phyloP scores from a whole-genome alignment of 768 basidiomycete species.

The Rhodosporidiobolus sp. region DNA sequence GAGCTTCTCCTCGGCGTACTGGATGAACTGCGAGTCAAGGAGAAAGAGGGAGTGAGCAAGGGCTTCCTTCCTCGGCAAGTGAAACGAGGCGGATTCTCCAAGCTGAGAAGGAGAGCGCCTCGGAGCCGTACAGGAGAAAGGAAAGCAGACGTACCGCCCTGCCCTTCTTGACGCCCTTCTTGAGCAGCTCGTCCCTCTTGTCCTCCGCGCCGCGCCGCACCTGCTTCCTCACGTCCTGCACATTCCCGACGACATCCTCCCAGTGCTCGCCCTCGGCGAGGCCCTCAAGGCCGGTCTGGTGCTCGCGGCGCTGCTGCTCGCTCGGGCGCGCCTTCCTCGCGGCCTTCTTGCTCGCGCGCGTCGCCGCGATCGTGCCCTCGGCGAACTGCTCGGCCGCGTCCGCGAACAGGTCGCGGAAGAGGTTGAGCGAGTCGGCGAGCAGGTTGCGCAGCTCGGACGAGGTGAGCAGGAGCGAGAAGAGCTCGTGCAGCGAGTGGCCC shows the following conservation, averaged over 20 bases:
- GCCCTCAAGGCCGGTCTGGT: constrained; percentile 29
- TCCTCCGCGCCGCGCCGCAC: constrained; percentile 42
- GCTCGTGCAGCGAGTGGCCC: constrained; percentile 46
- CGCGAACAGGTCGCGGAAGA: constrained; percentile 50
- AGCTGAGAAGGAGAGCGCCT: background rate
- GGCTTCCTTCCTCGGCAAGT: background rate
- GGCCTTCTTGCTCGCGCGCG: constrained; percentile 42
- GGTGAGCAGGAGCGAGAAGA: constrained; percentile 49
- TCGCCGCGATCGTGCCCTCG: constrained; percentile 38
- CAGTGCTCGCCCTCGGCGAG: constrained; percentile 50
- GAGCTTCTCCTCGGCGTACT: constrained; percentile 49
- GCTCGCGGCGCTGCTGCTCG: constrained; percentile 46
- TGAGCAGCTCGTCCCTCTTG: constrained; percentile 34
- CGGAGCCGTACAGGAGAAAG: background rate
- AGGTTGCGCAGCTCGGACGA: constrained; percentile 49
- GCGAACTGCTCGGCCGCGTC: constrained; percentile 49
- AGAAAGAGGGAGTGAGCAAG: background rate
- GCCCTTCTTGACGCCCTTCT: constrained; percentile 23
- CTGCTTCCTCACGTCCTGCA: constrained; percentile 26
- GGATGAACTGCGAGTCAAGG: constrained; percentile 6
- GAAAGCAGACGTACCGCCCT: constrained; percentile 4
- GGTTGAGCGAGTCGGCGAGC: constrained; percentile 47
- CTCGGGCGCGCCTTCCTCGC: constrained; percentile 45
- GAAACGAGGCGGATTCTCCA: constrained; percentile 26
- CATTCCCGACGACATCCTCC: constrained; percentile 48